These are phyloP conservation scores for Paracamarosporium sp. DNA, from an alignment of 2,329 filamentous ascomycete genomes.

Conservation along the genomic window DNA sequence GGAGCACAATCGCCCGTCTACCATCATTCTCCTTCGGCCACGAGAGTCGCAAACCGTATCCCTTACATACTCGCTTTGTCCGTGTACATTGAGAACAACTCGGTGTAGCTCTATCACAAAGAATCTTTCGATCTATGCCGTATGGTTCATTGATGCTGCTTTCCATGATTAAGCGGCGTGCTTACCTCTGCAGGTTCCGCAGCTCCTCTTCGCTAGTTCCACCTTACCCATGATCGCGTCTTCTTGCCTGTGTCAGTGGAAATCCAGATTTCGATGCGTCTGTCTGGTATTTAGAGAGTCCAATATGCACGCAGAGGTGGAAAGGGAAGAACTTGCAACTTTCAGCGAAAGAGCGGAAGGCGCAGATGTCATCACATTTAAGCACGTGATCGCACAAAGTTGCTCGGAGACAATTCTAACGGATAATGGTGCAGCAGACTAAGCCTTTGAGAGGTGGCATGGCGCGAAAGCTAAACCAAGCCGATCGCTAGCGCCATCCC, in stretches of 20 bases:
- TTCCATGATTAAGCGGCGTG: neutral
- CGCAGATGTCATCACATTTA: neutral
- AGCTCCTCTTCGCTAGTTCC: neutral
- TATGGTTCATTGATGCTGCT: neutral
- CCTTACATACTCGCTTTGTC: slow-evolving; percentile 16
- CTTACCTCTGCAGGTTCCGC: slow-evolving; percentile 5
- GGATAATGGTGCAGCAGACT: neutral
- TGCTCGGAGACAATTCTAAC: neutral
- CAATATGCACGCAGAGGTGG: neutral
- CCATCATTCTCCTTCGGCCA: slow-evolving; percentile 11
- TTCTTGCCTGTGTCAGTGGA: neutral
- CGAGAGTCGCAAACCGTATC: slow-evolving; percentile 19
- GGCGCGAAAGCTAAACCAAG: neutral
- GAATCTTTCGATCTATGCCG: slow-evolving; percentile 17
- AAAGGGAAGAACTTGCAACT: neutral
- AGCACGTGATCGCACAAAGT: slow-evolving; percentile 7
- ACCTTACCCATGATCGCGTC: neutral
- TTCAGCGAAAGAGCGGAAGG: neutral
- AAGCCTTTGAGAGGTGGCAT: neutral
- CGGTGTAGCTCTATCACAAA: slow-evolving; percentile 17
- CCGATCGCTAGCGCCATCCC: neutral
- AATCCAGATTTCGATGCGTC: neutral
- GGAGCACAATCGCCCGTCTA: neutral
- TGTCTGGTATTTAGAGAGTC: too few species aligned
- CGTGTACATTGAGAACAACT: slow-evolving; percentile 14